Evolutionary conservation across 2,329 filamentous ascomycete species (phyloP), one percentile per base, ranked within the genome.

Genomic region (Colletotrichum filicis): DNA sequence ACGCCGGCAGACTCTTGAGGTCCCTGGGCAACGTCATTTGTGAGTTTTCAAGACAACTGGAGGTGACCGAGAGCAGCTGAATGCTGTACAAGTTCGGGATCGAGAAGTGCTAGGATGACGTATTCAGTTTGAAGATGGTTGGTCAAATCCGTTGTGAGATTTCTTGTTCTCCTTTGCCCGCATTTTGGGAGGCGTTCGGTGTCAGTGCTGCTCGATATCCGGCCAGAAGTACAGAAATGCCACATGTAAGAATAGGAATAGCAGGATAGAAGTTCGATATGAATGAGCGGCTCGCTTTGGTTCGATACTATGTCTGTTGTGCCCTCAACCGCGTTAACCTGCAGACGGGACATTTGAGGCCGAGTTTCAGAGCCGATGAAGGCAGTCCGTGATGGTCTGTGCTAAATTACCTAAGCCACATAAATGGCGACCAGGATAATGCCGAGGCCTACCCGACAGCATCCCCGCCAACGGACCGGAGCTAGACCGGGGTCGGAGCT

Each of bases 401-500:
- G 66, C 46, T 7, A 6, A 12, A 70, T 73, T 64, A 73, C 66
- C 37, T 73, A 73, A 73, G 19, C 19, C 5, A n/a, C 4, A 1
- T 8, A 5, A 1, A 1, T 3, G 32, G 1, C 53, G 49, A 3
- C 66, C 37, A 53, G 71, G 61, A 57, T 65, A 66, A 62, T 73
- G 66, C 66, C 70, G 70, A 73, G 70, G 66, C 68, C 68, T 35
- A 56, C 32, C 32, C 55, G 55, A 60, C 66, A 66, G 71, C 61
- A 70, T 46, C 66, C 71, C 71, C 71, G 71, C 71, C 60, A 73
- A 52, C 61, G 66, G 71, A 52, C 71, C 71, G 71, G 71, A 61
- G 66, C 67, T 46, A 65, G 66, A 52, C 66, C 71, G 71, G 71
- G 71, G 66, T 73, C 71, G 71, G 71, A 71, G 66, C 56, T 73